Conservation (phyloP, 257 asterid genomes). For the Lithospermum erythrorhizon region DNA sequence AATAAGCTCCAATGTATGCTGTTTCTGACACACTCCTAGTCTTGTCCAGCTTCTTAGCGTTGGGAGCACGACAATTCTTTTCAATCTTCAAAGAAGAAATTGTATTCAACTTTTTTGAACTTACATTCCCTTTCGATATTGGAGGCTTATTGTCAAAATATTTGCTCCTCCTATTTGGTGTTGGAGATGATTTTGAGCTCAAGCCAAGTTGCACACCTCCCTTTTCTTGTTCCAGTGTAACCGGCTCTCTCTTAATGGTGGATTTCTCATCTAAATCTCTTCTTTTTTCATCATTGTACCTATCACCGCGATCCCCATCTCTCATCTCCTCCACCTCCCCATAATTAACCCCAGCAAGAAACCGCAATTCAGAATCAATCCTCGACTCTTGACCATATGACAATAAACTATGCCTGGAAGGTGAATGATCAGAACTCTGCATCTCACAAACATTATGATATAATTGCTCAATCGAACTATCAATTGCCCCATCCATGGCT, state of each 20-base stretch:
- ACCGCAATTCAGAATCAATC: conserved; percentile 73
- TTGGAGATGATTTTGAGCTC: conserved; percentile 16
- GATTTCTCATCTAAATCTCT: conserved; percentile 10
- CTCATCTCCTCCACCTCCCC: conserved; percentile 26
- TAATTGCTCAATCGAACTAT: conserved; percentile 59
- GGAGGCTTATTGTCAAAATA: conserved; percentile 50
- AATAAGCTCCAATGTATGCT: conserved; percentile 59
- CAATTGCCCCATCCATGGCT: conserved; percentile 31
- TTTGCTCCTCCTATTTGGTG: conserved; percentile 27
- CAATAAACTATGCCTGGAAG: conserved; percentile 59
- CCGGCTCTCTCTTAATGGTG: background rate
- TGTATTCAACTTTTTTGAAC: conserved; percentile 25
- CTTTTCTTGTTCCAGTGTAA: conserved; percentile 17
- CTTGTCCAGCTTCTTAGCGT: conserved; percentile 22
- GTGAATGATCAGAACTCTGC: conserved; percentile 71
- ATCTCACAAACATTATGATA: conserved; percentile 72
- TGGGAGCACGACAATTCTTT: conserved; percentile 22
- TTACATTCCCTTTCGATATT: conserved; percentile 18
- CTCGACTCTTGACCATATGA: conserved; percentile 87
- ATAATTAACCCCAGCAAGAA: conserved; percentile 63
- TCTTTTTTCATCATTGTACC: conserved; percentile 13
- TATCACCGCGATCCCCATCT: conserved; percentile 12
- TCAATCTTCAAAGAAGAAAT: conserved; percentile 31
- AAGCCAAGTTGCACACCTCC: conserved; percentile 11
- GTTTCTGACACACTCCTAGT: conserved; percentile 22